These are phyloP conservation scores for Xylaria venustula DNA, from an alignment of 495 filamentous ascomycete species.

Conservation along the genomic window DNA sequence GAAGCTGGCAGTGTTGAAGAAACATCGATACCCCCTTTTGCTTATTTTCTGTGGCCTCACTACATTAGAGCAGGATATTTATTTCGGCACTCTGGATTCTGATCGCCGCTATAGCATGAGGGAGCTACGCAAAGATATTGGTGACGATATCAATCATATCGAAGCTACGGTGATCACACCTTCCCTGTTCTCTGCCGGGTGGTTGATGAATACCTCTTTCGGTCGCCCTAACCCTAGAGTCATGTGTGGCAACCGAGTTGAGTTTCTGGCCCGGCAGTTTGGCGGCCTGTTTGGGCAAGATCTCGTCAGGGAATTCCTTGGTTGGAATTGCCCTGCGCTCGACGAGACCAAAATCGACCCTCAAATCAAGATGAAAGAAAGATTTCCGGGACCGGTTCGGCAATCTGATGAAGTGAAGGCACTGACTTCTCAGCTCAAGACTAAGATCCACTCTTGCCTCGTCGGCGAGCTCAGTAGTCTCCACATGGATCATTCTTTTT, in stretches of 20 bases:
- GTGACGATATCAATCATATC: constrained; percentile 20
- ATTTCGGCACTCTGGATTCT: constrained; percentile 19
- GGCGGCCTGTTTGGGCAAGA: constrained; percentile 23
- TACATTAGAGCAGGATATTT: constrained; percentile 37
- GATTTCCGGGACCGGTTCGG: constrained; percentile 10
- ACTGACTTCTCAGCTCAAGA: constrained; percentile 3
- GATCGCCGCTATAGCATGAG: constrained; percentile 14
- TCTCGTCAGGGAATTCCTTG: constrained; percentile 7
- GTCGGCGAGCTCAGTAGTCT: constrained; percentile 9
- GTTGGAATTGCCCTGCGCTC: constrained; percentile 18
- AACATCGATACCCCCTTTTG: constrained; percentile 19
- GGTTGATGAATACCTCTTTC: constrained; percentile 24
- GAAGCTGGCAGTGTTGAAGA: constrained; percentile 19
- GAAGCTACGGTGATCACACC: constrained; percentile 22
- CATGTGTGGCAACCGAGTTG: constrained; percentile 6
- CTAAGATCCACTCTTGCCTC: constrained; percentile 17
- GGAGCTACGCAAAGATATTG: constrained; percentile 24
- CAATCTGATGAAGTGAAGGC: constrained; percentile 13
- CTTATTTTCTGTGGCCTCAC: constrained; percentile 34
- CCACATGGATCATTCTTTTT: constrained; percentile 21
- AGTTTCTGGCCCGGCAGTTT: constrained; percentile 28
- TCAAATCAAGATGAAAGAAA: not conserved
- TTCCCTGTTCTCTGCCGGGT: constrained; percentile 28
- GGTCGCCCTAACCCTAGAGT: not conserved
- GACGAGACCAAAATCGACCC: constrained; percentile 4